phyloP scores from a whole-genome alignment of 2,329 filamentous ascomycete species.

The Capronia coronata region DNA sequence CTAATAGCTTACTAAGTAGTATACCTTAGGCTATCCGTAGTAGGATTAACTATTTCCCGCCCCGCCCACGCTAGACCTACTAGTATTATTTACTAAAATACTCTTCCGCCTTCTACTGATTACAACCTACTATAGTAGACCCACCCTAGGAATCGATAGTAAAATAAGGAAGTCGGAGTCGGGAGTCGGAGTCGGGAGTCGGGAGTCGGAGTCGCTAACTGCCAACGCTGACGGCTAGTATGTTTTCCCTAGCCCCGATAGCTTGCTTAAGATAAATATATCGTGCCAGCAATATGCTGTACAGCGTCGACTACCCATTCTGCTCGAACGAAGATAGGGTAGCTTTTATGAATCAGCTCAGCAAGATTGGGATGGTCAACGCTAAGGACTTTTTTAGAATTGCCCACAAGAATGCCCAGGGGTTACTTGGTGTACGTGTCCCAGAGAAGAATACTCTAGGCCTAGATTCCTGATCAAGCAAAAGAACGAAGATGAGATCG shows the following conservation, averaged over 20 bases:
- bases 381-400: constrained; percentile 46
- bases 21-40: no score
- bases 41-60: no score
- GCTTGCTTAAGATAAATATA: constrained; percentile 34
- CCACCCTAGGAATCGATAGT: no score
- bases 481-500: background rate
- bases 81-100: no score
- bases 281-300: constrained; percentile 47
- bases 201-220: no score
- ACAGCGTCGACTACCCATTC: constrained; percentile 55
- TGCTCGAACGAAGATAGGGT: constrained; percentile 45
- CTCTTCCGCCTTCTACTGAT: no score
- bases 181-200: no score
- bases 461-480: constrained; percentile 1
- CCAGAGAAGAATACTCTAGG: constrained; percentile 13
- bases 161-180: no score
- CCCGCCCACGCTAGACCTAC: no score
- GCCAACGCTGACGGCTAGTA: no score
- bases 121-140: no score
- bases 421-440: constrained; percentile 34
- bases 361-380: constrained; percentile 45
- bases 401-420: constrained; percentile 48
- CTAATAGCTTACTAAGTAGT: no score
- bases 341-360: constrained; percentile 45
- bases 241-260: constrained; percentile 47